Base-by-base conservation (phyloP, 176 grass and related monocot genomes). In the Neostapfia colusana region DNA sequence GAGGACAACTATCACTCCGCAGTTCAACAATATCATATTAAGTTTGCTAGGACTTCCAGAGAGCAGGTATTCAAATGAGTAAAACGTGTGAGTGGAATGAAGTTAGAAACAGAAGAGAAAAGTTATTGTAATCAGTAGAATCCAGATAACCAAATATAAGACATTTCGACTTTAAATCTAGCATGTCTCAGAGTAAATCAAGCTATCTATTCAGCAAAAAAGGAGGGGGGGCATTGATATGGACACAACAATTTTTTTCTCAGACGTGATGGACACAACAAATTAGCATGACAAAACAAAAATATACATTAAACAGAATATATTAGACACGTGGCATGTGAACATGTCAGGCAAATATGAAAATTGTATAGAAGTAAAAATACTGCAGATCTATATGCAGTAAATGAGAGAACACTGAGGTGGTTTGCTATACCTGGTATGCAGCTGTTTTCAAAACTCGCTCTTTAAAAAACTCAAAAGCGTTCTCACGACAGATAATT, bases 391-490 rank as follows among this genome's bases (percentile, higher is more conserved):
- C 36, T 80, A 8, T 10, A 53, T n/a, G 50, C 6, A 53, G 17
- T 42, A 59, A 63, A 64, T 59, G 6, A 77, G 25, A 67, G 25
- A n/a, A 55, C 12, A 43, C 8, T 39, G 8, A 25, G 55, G 34
- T 72, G 18, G 67, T 46, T 51, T 67, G 18, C 10, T 61, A 70
- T 83, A 98, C 95, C 95, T 98, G 80, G 70, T 89, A 98, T 35
- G 91, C 95, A 73, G 91, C 86, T 81, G 86, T 86, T 86, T 82
- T 79, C 67, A 98, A 70, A 86, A 98, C 77, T 63, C 59, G 77
- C 79, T 75, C 70, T 26, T 73, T 76, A 64, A 93, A 82, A 87
- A 90, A 93, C 45, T 86, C 82, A 45, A 98, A 98, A 79, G 84
- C 82, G 74, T 98, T 94, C 71, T 92, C 68, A 10, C 69, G 80